Evolutionary conservation across 208 protist species (phyloP), one percentile per base, ranked within the genome.

Genomic region (Trypanosoma theileri): DNA sequence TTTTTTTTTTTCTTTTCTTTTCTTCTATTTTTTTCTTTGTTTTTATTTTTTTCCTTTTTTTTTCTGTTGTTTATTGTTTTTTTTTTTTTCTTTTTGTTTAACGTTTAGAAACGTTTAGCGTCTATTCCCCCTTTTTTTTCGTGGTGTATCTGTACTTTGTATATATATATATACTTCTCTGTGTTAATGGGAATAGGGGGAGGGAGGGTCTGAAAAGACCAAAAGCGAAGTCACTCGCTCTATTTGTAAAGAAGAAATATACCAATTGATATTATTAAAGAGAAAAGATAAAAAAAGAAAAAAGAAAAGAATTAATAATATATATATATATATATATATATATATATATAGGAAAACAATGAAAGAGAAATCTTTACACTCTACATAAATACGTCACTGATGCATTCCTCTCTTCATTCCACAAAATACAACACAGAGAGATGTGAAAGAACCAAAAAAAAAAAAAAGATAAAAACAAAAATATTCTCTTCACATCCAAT

Each of bases 261-360:
- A 35, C 28, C 28, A 35, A 35, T 35, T 8, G 28, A 35, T 35
- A 35, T 35, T 48, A 48, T 63, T 71, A 21, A 21, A 21, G 40
- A 17, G 21, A 44, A 67, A 59, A 44, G 7, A 63, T 45, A 66
- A 52, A 28, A 71, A 71, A 42, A 66, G 59, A 48, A 71, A 71
- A 35, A 50, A 66, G 6, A 35, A 35, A 35, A 35, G 28, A 8
- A 35, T 8, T 35, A 35, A 35, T 35, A 35, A 35, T 24, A 60
- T 16, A 44, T 56, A 54, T 40, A 61, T 12, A 69, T 10, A 35
- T 31, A 35, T 63, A 19, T 50, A 22, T 41, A 59, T 57, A 44
- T 55, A 44, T 46, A 22, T 68, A 28, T 57, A 48, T 50, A 52
- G 4, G 17, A 2, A 40, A 68, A 35, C 28, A 35, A 8, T 35